Evolutionary conservation across 108 stramenopile genomes (phyloP), one percentile per base, ranked within the genome.

Genomic region (Conticribra guillardii): DNA sequence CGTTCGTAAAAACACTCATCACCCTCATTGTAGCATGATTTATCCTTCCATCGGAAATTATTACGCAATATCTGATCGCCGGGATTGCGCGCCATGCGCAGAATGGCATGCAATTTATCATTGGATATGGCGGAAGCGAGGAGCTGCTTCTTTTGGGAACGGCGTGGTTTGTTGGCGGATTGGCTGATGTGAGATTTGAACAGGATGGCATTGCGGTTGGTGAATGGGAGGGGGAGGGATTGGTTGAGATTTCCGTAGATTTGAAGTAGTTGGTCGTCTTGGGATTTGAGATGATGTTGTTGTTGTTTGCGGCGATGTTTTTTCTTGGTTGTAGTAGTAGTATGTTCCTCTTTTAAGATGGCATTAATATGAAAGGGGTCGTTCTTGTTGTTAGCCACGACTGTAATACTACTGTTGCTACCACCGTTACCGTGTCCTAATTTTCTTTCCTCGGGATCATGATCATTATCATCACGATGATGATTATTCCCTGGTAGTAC

Each of bases 21-120:
- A 9, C 37, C 37, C n/a, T n/a, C n/a, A n/a, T n/a, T n/a, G 5
- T 19, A 37, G 4, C 4, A 2, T 18, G 1, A 26, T 1, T 34
- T 34, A 16, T 28, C 8, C 27, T 29, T 49, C 61, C 61, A 62
- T 0, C 61, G 29, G 19, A 48, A 62, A 3, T 14, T 49, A 48
- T 62, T 62, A 5, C 61, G 61, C 47, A 62, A 3, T 24, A 62
- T 3, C 47, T 62, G 61, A 48, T 62, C 61, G 47, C 61, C 61
- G 27, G 61, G 61, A 48, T 62, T 62, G 9, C 61, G 46, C 27
- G 61, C 61, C 61, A 62, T 62, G 29, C 45, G 24, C n/a, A 62
- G 45, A 16, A 62, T 29, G 7, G 24, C 61, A 49, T 29, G 61
- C 28, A 62, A 27, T 27, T 24, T 1, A 49, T 41, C 37, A 11